Base-by-base conservation (phyloP, 495 filamentous ascomycete genomes). In the Penicillium paradoxum region DNA sequence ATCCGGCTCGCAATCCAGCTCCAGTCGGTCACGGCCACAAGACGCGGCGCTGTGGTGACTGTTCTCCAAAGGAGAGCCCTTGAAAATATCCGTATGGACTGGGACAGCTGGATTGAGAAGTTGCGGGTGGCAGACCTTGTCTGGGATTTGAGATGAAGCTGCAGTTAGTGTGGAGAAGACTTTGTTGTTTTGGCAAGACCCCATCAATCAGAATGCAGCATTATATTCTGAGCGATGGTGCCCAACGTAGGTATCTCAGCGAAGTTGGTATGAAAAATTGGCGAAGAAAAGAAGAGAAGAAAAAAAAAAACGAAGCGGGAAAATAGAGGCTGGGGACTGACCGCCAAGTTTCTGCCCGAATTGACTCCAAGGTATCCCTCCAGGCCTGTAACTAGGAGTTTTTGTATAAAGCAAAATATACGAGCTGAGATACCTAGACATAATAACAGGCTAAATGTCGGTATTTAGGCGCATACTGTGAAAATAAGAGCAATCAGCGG, bases 21-120 rank as follows among this genome's bases (percentile, higher is more conserved):
- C 73, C 73, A 71, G 67, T 74, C 68, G 56, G 59, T 59, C 66
- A 73, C 70, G 67, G 66, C 62, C 71, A 75, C 72, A 76, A 70
- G 65, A 76, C 73, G 70, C 65, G 63, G 58, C 62, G 59, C 39
- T 73, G 66, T 67, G 67, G 54, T 62, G 59, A 73, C 72, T 65
- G 72, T 76, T 65, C 73, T 71, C 63, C 58, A 25, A 41, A 65
- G 55, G 68, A 73, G 68, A 56, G 72, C 68, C 71, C 66, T 62
- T 73, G 50, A 53, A 48, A 18, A 38, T 43, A 49, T 50, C 58
- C 56, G 38, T 4, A 6, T 61, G 56, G 55, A 62, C 66, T 56
- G 63, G 61, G 67, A 70, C 73, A 76, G 72, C 67, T 73, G 72
- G 63, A 68, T 67, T 67, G 72, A 36, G 24, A 48, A 63, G 58